Percentiles rank a stretch among this genome's conserved stretches.
phyloP scores from a whole-genome alignment of 495 filamentous ascomycete species.

The Talaromyces trachyspermus region DNA sequence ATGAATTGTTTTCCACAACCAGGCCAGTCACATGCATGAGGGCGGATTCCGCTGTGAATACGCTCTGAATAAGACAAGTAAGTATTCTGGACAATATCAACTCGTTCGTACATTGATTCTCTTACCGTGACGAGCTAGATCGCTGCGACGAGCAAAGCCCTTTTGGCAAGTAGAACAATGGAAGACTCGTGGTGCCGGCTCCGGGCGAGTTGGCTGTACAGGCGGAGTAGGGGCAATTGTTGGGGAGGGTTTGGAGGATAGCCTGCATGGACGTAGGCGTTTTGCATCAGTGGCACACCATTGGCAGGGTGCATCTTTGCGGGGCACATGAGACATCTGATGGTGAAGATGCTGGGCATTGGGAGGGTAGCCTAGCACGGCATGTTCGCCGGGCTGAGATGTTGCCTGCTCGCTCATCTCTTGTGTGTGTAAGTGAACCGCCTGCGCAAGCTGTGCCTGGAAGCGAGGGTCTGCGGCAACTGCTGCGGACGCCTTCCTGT shows the following conservation, averaged over 20 bases:
- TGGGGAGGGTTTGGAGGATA: conserved; percentile 18
- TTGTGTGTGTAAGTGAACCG: conserved; percentile 29
- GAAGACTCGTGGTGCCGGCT: conserved; percentile 69
- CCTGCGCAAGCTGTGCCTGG: conserved; percentile 50
- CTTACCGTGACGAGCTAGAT: conserved; percentile 91
- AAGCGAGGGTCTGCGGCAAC: conserved; percentile 46
- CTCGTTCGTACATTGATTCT: background rate
- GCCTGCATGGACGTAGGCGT: conserved; percentile 35
- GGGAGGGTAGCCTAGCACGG: conserved; percentile 49
- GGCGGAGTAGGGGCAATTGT: conserved; percentile 25
- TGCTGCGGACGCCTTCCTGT: conserved; percentile 53
- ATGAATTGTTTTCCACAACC: conserved; percentile 96
- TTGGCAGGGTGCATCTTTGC: conserved; percentile 46
- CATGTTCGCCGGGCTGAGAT: conserved; percentile 62
- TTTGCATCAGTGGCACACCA: conserved; percentile 51
- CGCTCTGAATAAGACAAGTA: conserved; percentile 55
- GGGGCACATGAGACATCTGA: conserved; percentile 37
- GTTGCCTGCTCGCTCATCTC: conserved; percentile 60
- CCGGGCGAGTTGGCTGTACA: conserved; percentile 28
- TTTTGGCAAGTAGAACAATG: conserved; percentile 88
- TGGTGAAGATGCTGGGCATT: conserved; percentile 39
- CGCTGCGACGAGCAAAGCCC: conserved; percentile 88
- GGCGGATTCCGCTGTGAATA: conserved; percentile 86
- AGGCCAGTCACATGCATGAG: conserved; percentile 86
- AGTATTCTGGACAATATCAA: too few species aligned